phyloP scores from a whole-genome alignment of 2,329 filamentous ascomycete genomes.

The Cytospora leucostoma region DNA sequence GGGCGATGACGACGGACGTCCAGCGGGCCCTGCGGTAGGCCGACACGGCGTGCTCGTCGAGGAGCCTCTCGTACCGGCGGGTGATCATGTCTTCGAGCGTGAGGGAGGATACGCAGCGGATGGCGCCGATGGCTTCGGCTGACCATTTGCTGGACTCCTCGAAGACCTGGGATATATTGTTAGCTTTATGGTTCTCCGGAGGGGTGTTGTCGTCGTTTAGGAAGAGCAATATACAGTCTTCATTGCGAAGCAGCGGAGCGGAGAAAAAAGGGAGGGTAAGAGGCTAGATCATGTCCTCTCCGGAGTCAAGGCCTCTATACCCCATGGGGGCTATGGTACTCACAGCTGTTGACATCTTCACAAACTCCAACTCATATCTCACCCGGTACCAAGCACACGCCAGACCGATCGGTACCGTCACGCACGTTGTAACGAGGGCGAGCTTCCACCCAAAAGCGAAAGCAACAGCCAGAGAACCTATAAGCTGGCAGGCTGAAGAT shows the following conservation, averaged over 20 bases:
- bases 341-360: conserved; percentile 63
- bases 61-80: conserved; percentile 59
- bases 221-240: background rate
- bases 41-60: conserved; percentile 57
- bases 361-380: conserved; percentile 65
- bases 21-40: conserved; percentile 64
- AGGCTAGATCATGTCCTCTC: background rate
- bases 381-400: conserved; percentile 53
- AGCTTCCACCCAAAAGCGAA: conserved; percentile 79
- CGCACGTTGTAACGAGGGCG: conserved; percentile 65
- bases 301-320: no score
- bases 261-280: background rate
- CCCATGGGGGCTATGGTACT: background rate
- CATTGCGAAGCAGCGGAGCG: background rate
- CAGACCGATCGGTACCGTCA: conserved; percentile 55
- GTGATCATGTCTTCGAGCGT: conserved; percentile 69
- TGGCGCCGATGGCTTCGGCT: conserved; percentile 71
- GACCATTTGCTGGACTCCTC: conserved; percentile 73
- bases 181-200: background rate
- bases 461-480: conserved; percentile 65
- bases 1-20: conserved; percentile 66
- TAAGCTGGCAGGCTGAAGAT: conserved; percentile 65
- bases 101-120: conserved; percentile 70
- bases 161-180: conserved; percentile 48
- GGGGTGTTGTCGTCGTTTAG: background rate